These are phyloP conservation scores for Teratosphaeria gauchensis DNA, from an alignment of 2,329 filamentous ascomycete genomes.

Conservation along the genomic window DNA sequence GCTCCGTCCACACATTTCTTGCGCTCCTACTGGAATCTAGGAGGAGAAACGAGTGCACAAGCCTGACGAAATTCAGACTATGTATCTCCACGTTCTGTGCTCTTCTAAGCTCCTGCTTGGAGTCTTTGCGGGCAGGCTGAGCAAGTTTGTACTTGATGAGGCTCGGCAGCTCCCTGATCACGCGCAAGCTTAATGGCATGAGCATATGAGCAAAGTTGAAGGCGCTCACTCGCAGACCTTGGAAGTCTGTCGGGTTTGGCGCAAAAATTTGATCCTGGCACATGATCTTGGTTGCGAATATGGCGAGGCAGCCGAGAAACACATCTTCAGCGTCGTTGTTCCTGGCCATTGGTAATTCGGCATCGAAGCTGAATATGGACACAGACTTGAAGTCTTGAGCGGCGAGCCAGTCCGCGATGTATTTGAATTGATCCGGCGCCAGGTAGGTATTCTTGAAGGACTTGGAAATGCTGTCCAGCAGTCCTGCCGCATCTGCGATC, in stretches of 20 bases:
- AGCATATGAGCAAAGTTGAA: conserved; percentile 1
- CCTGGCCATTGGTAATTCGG: background rate
- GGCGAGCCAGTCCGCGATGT: background rate
- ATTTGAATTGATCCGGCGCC: background rate
- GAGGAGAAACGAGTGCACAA: background rate
- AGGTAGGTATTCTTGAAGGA: background rate
- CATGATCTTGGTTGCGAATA: background rate
- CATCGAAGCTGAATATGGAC: background rate
- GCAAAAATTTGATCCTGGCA: conserved; percentile 1
- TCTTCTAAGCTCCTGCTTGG: conserved; percentile 1
- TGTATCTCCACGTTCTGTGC: background rate
- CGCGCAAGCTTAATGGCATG: conserved; percentile 2
- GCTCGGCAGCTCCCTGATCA: conserved; percentile 3
- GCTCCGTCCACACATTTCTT: background rate
- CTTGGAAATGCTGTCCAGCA: background rate
- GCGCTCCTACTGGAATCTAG: background rate
- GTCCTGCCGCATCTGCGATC: background rate
- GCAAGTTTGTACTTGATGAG: conserved; percentile 4
- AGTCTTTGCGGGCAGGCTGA: conserved; percentile 2
- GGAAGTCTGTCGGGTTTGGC: background rate
- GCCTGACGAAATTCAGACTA: background rate
- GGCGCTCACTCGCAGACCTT: background rate
- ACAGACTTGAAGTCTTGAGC: background rate
- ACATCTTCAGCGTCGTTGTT: conserved; percentile 1
- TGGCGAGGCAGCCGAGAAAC: conserved; percentile 4